Evolutionary conservation across 176 grass and related monocot species (phyloP), one percentile per base, ranked within the genome.

Genomic region (Leersia perrieri): DNA sequence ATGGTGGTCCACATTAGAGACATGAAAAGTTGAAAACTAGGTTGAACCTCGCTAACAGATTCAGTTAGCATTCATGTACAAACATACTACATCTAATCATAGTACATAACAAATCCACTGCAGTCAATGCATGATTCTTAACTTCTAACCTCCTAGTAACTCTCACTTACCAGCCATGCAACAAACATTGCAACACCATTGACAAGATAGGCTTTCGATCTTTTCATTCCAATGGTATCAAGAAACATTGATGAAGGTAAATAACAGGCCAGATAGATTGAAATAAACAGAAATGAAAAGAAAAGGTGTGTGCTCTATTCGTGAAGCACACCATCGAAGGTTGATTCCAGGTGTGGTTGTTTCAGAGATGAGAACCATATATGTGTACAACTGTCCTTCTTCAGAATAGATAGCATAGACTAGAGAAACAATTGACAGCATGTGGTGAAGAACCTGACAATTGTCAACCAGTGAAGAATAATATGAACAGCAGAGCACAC

Each of bases 361-460:
- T 92, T 99, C 96, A 80, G 96, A 99, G 20, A 94, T 92, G 33
- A 98, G 92, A 85, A 98, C 92, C 96, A 99, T 99, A 72, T 91
- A 99, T 73, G 96, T 99, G 70, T 99, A 99, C 16, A 95, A 76
- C 82, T 99, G 96, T 68, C 90, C 96, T 88, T 95, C 93, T 38
- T 89, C 93, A 69, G 82, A 99, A 64, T 90, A 85, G 75, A 90
- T 91, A 51, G 87, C 63, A 82, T 95, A 95, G 70, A 83, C 83
- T 82, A 96, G 49, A 44, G 97, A 88, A 80, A 93, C 74, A 85
- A 99, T 36, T 38, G 97, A 99, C 33, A 96, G 75, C 70, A 84
- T 45, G 72, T 99, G 97, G 80, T 99, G 97, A 79, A 99, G 38
- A 84, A 99, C 88, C 97, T 99, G 84, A 40, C 51, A 93, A 91